Evolutionary conservation across 257 asterid species (phyloP).

Genomic region (Linaria vulgaris): DNA sequence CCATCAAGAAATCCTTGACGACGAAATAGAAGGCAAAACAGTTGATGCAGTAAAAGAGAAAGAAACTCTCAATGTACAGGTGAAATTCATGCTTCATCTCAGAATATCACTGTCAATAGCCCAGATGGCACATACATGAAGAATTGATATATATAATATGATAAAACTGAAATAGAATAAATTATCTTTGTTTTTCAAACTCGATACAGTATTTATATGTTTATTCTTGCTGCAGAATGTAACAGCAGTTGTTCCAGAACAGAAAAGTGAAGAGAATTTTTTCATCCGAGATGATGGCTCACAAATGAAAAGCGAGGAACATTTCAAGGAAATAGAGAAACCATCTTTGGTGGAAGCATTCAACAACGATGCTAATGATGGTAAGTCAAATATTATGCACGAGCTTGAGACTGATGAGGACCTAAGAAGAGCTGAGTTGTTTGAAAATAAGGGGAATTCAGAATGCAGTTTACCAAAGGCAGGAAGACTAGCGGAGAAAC

Average conservation of each 20-base stretch:
- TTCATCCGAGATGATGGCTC: background rate
- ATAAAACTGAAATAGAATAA: background rate
- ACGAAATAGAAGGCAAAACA: constrained; percentile 25
- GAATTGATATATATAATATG: background rate
- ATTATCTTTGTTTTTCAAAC: background rate
- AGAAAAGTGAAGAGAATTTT: background rate
- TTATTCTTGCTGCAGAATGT: constrained; percentile 25
- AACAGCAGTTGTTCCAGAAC: constrained; percentile 6
- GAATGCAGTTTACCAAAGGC: background rate
- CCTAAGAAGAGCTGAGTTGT: background rate
- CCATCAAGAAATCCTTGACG: constrained; percentile 14
- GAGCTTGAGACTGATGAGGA: background rate
- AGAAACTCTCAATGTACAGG: constrained; percentile 28
- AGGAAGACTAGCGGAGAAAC: background rate
- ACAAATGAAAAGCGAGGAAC: background rate
- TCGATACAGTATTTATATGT: constrained; percentile 4
- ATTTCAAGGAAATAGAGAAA: background rate
- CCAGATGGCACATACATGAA: background rate
- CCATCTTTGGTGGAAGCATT: constrained; percentile 1
- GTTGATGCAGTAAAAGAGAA: constrained; percentile 22
- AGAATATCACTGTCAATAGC: background rate
- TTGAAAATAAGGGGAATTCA: background rate
- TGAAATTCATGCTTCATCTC: constrained; percentile 4
- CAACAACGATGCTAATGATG: background rate
- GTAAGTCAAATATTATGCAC: background rate